These are phyloP conservation scores for Schizosaccharomyces cryophilus DNA, from an alignment of 805 yeast genomes.

Conservation along the genomic window DNA sequence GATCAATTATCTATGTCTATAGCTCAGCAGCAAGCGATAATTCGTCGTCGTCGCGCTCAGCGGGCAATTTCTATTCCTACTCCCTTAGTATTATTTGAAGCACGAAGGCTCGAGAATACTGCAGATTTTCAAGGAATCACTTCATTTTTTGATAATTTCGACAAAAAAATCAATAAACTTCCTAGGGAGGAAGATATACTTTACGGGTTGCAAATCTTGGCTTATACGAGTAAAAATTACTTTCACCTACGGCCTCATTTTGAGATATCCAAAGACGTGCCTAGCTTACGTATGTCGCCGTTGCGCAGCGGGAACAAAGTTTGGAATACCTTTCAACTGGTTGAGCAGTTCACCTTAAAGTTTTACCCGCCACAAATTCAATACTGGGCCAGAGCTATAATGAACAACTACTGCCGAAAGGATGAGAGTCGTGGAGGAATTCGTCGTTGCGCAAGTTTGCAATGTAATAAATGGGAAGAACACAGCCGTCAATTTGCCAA, in stretches of 20 bases:
- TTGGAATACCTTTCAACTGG: constrained; percentile 46
- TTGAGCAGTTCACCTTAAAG: constrained; percentile 63
- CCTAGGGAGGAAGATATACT: constrained; percentile 85
- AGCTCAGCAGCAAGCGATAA: background rate
- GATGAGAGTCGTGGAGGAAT: constrained; percentile 73
- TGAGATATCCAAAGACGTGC: constrained; percentile 53
- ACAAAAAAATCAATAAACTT: constrained; percentile 11
- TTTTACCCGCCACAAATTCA: constrained; percentile 55
- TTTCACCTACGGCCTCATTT: constrained; percentile 49
- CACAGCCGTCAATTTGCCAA: constrained; percentile 81
- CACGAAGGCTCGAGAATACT: background rate
- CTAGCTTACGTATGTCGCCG: constrained; percentile 22
- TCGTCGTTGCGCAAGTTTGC: constrained; percentile 80
- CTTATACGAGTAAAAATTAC: constrained; percentile 68
- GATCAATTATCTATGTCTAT: background rate
- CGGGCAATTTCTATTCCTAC: background rate
- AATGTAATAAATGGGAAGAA: constrained; percentile 85
- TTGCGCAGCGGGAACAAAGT: constrained; percentile 8
- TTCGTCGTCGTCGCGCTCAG: background rate
- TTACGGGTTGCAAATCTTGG: constrained; percentile 77
- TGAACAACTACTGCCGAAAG: constrained; percentile 83
- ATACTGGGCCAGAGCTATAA: constrained; percentile 95
- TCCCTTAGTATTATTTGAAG: background rate
- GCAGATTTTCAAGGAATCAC: background rate
- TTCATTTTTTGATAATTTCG: background rate